phyloP scores from a whole-genome alignment of 495 filamentous ascomycete genomes.

The Polyplosphaeria fusca region DNA sequence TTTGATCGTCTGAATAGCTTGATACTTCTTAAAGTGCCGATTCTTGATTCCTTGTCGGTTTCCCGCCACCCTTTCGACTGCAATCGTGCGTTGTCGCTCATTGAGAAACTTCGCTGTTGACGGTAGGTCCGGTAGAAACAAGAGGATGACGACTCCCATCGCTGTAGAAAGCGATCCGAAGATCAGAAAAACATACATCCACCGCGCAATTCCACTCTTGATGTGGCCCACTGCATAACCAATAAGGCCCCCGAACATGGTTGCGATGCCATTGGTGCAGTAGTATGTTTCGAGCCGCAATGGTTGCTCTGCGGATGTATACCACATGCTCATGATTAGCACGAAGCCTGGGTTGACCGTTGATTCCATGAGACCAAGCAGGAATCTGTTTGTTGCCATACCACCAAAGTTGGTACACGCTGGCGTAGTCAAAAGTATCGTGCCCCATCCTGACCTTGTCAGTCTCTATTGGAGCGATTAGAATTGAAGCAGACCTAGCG shows the following conservation, averaged over 20 bases:
- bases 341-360: slow-evolving; percentile 54
- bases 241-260: slow-evolving; percentile 50
- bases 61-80: slow-evolving; percentile 45
- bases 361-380: slow-evolving; percentile 35
- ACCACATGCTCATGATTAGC: slow-evolving; percentile 58
- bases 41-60: slow-evolving; percentile 51
- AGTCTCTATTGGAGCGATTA: background rate
- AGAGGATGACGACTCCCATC: slow-evolving; percentile 40
- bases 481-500: slow-evolving; percentile 23
- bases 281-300: slow-evolving; percentile 55
- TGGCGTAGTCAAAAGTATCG: slow-evolving; percentile 48
- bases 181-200: slow-evolving; percentile 52
- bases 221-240: slow-evolving; percentile 55
- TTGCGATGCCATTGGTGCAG: slow-evolving; percentile 55
- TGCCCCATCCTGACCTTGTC: slow-evolving; percentile 40
- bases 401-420: slow-evolving; percentile 46
- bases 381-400: slow-evolving; percentile 35
- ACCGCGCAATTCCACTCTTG: slow-evolving; percentile 42
- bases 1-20: slow-evolving; percentile 47
- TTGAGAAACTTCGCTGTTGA: slow-evolving; percentile 48
- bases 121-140: slow-evolving; percentile 48
- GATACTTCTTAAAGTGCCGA: slow-evolving; percentile 48
- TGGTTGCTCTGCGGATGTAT: slow-evolving; percentile 52
- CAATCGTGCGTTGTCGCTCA: slow-evolving; percentile 44
- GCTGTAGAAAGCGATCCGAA: slow-evolving; percentile 45